Percentiles rank a stretch among this genome's conserved stretches.
These are phyloP conservation scores for Erodium maritimum DNA, from an alignment of 345 rosid genomes.

Conservation along the genomic window DNA sequence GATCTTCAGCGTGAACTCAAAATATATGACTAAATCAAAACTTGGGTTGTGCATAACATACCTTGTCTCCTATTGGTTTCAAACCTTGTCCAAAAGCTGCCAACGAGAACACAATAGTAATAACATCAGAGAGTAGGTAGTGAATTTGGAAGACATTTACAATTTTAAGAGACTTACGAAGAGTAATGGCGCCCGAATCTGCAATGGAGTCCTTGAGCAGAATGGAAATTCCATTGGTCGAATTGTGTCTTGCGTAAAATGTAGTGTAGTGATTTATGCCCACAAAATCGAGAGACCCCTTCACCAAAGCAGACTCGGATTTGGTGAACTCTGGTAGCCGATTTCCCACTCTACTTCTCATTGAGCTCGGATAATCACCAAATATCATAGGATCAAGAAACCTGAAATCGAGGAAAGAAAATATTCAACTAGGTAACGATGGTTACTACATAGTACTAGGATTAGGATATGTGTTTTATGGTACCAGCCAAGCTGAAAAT, in stretches of 20 bases:
- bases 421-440: not conserved
- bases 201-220: constrained; percentile 53
- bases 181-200: constrained; percentile 69
- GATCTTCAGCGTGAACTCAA: too few species aligned
- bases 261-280: constrained; percentile 96
- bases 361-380: constrained; percentile 80
- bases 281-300: constrained; percentile 81
- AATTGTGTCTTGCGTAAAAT: constrained; percentile 40
- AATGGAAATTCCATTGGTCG: constrained; percentile 18
- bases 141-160: too few species aligned
- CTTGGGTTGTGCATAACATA: too few species aligned
- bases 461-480: not conserved
- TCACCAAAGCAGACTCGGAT: constrained; percentile 43
- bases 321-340: constrained; percentile 59
- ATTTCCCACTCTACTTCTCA: constrained; percentile 60
- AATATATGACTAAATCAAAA: too few species aligned
- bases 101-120: constrained; percentile 12
- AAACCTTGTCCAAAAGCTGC: constrained; percentile 50
- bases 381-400: constrained; percentile 72
- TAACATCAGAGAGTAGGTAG: constrained; percentile 2
- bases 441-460: too few species aligned
- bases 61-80: constrained; percentile 63
- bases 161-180: constrained; percentile 72
- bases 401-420: constrained; percentile 42
- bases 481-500: constrained; percentile 97